Conservation (phyloP, 2,329 filamentous ascomycete genomes). For the Trichoderma koningiopsis region DNA sequence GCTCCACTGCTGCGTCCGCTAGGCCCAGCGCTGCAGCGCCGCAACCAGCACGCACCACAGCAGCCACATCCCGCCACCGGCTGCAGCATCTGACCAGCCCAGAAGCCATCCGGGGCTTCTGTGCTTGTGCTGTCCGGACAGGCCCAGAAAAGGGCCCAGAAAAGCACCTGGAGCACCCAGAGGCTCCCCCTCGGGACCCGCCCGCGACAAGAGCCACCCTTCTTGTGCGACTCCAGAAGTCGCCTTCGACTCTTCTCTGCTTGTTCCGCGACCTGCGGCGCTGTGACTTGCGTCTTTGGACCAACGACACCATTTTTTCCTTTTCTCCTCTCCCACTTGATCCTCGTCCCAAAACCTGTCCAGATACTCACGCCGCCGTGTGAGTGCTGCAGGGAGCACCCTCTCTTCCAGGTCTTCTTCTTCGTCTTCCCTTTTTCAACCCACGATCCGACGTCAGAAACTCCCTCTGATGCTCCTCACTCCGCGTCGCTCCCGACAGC, state of each 20-base stretch:
- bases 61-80: conserved; percentile 27
- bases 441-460: conserved; percentile 21
- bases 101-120: conserved; percentile 10
- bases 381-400: conserved; percentile 24
- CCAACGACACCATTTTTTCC: conserved; percentile 20
- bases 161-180: neutral
- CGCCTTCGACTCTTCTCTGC: conserved; percentile 26
- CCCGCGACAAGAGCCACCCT: conserved; percentile 27
- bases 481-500: conserved; percentile 15
- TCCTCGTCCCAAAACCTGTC: conserved; percentile 22
- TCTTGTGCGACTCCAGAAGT: conserved; percentile 25
- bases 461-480: conserved; percentile 10
- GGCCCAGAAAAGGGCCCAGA: neutral
- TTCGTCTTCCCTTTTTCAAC: neutral
- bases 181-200: conserved; percentile 23
- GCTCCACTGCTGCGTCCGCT: conserved; percentile 21
- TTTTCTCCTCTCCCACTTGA: conserved; percentile 23
- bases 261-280: conserved; percentile 25
- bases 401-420: conserved; percentile 9
- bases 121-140: neutral
- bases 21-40: conserved; percentile 3
- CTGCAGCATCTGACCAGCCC: conserved; percentile 21
- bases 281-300: conserved; percentile 20
- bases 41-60: conserved; percentile 19
- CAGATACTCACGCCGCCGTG: conserved; percentile 19